These are phyloP conservation scores for Elsinoe australis DNA, from an alignment of 2,329 filamentous ascomycete genomes.

Conservation along the genomic window DNA sequence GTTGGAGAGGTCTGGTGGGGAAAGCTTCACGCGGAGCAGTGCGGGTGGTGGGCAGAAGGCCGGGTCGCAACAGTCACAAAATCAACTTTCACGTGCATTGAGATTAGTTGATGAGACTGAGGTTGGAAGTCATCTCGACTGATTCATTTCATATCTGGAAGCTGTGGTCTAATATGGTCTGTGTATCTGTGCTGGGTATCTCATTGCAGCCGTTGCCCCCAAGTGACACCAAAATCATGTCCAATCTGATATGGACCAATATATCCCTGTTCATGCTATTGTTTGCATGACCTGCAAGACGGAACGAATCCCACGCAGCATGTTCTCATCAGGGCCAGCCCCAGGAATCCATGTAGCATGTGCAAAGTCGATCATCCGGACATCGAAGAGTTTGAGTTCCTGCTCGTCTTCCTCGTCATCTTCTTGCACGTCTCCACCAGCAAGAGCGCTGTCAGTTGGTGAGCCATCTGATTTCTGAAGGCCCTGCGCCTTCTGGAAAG, in stretches of 20 bases:
- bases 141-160: background rate
- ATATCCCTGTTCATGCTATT: slow-evolving; percentile 32
- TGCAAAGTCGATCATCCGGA: slow-evolving; percentile 95
- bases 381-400: slow-evolving; percentile 60
- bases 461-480: slow-evolving; percentile 15
- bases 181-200: slow-evolving; percentile 1
- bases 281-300: slow-evolving; percentile 63
- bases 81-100: too few species aligned
- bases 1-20: background rate
- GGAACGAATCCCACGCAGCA: slow-evolving; percentile 64
- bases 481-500: slow-evolving; percentile 4
- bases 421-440: slow-evolving; percentile 41
- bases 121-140: too few species aligned
- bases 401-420: slow-evolving; percentile 47
- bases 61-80: too few species aligned
- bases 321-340: slow-evolving; percentile 78
- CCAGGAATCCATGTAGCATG: slow-evolving; percentile 80
- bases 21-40: too few species aligned
- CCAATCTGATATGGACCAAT: background rate
- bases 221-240: background rate
- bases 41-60: too few species aligned
- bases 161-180: background rate
- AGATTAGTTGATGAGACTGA: too few species aligned
- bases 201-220: background rate
- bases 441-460: slow-evolving; percentile 21